Evolutionary conservation across 164 flowering plant species (phyloP), one percentile per base, ranked within the genome.

Genomic region (Tinospora cordifolia): DNA sequence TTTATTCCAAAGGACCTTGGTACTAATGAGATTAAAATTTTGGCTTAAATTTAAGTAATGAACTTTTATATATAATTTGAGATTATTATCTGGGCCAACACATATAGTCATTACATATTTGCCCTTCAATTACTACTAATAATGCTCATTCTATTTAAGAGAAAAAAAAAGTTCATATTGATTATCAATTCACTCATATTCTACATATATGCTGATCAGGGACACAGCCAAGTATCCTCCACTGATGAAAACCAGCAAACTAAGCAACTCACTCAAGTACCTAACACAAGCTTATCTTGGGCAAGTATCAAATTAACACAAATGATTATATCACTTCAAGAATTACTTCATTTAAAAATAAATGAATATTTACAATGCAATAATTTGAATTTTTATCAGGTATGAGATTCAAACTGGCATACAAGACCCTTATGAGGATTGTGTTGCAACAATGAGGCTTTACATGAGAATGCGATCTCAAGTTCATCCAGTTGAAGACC

Each of bases 241-340:
- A 62, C 69, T 93, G 83, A 84, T 91, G 97, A 91, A 91, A 77
- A 87, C 98, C 73, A 90, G 93, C 90, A 91, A 91, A 87, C 89
- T 91, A 46, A 90, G 97, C 85, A 91, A 93, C 83, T 86, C 98
- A 17, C 87, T 91, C 75, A 91, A 90, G 80, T 90, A 88, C 79
- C 82, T 93, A 17, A 82, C 92, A 39, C 93, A 85, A 76, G 83
- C 91, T 68, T 90, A 90, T 74, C 87, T 88, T 7, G 98, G 98
- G 94, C 73, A 82, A 79, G 83, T 79, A 57, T 13, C 74, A 15
- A 22, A 57, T 44, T 41, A 4, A 51, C 22, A 51, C 27, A 60
- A 11, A 15, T 51, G 12, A 51, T 3, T 0, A 9, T 17, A 17
- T 24, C 9, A 3, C 46, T 67, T 25, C 1, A 3, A 19, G 8